Conservation (phyloP, 2,329 filamentous ascomycete species). For the Leptographium flavum region DNA sequence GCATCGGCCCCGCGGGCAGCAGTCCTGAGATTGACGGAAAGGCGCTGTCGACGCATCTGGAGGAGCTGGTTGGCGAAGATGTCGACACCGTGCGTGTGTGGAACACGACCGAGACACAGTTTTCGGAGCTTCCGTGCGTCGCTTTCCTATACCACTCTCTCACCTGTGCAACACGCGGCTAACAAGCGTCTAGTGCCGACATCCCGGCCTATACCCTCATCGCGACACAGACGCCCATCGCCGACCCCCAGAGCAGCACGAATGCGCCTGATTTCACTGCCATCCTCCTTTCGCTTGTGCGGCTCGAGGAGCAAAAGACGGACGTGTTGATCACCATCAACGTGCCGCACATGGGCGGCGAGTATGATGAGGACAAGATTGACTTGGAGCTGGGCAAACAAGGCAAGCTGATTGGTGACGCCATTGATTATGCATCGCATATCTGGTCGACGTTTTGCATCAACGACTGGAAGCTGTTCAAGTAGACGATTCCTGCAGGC, state of each 20-base stretch:
- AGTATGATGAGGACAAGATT: slow-evolving; percentile 60
- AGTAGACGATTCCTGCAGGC: slow-evolving; percentile 1
- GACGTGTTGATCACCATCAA: slow-evolving; percentile 81
- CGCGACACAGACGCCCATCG: slow-evolving; percentile 43
- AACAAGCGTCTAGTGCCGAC: slow-evolving; percentile 21
- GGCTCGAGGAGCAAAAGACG: slow-evolving; percentile 59
- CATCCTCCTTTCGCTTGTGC: slow-evolving; percentile 62
- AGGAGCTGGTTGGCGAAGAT: slow-evolving; percentile 54
- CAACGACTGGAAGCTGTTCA: slow-evolving; percentile 68
- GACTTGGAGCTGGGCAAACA: slow-evolving; percentile 50
- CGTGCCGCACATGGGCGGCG: slow-evolving; percentile 65
- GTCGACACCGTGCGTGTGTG: slow-evolving; percentile 51
- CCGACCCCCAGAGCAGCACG: slow-evolving; percentile 18
- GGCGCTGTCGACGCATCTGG: slow-evolving; percentile 54
- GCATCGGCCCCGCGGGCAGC: slow-evolving; percentile 43
- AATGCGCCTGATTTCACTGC: slow-evolving; percentile 51
- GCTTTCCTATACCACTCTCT: background rate
- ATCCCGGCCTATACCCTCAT: slow-evolving; percentile 56
- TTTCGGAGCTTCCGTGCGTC: slow-evolving; percentile 25
- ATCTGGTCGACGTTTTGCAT: slow-evolving; percentile 65
- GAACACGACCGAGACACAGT: slow-evolving; percentile 46
- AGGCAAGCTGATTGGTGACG: slow-evolving; percentile 53
- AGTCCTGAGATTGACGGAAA: slow-evolving; percentile 50
- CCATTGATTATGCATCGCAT: slow-evolving; percentile 49
- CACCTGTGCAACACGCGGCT: background rate